Evolutionary conservation across 2,329 filamentous ascomycete species (phyloP).

Genomic region (Periconia macrospinosa): DNA sequence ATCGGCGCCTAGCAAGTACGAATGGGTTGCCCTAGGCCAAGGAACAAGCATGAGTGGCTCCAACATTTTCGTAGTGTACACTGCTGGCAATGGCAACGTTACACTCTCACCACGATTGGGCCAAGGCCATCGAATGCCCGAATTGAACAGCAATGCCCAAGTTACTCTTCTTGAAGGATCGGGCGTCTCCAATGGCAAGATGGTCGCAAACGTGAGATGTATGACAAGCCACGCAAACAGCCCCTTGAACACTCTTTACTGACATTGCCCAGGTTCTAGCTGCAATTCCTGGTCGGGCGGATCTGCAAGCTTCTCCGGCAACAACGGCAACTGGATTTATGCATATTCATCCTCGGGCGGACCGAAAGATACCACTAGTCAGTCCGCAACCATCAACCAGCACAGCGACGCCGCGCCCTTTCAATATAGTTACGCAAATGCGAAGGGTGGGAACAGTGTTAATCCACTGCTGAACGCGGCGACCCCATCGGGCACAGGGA

Average conservation of each 20-base stretch:
- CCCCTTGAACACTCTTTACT: slow-evolving; percentile 2
- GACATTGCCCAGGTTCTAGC: slow-evolving; percentile 47
- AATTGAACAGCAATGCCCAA: slow-evolving; percentile 45
- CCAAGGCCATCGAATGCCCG: slow-evolving; percentile 48
- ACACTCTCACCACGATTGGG: slow-evolving; percentile 59
- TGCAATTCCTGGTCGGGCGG: slow-evolving; percentile 58
- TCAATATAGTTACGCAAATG: slow-evolving; percentile 51
- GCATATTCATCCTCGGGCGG: slow-evolving; percentile 49
- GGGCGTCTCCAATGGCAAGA: slow-evolving; percentile 54
- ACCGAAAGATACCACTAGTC: slow-evolving; percentile 52
- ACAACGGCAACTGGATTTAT: slow-evolving; percentile 55
- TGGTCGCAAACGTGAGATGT: slow-evolving; percentile 61
- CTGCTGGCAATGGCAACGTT: slow-evolving; percentile 53
- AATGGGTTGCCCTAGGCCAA: slow-evolving; percentile 61
- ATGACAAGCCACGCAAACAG: slow-evolving; percentile 13
- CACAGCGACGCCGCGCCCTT: slow-evolving; percentile 50
- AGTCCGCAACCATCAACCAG: slow-evolving; percentile 46
- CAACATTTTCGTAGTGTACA: slow-evolving; percentile 63
- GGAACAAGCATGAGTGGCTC: slow-evolving; percentile 56
- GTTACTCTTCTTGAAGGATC: slow-evolving; percentile 57
- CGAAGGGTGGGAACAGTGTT: slow-evolving; percentile 52
- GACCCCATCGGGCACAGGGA: slow-evolving; percentile 21
- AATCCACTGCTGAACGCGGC: slow-evolving; percentile 45
- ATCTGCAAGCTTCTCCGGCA: slow-evolving; percentile 51
- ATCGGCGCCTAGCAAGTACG: slow-evolving; percentile 54